Percentiles rank a stretch among this genome's conserved stretches.
phyloP scores from a whole-genome alignment of 106 monocot species.

The Dendrobium officinale region DNA sequence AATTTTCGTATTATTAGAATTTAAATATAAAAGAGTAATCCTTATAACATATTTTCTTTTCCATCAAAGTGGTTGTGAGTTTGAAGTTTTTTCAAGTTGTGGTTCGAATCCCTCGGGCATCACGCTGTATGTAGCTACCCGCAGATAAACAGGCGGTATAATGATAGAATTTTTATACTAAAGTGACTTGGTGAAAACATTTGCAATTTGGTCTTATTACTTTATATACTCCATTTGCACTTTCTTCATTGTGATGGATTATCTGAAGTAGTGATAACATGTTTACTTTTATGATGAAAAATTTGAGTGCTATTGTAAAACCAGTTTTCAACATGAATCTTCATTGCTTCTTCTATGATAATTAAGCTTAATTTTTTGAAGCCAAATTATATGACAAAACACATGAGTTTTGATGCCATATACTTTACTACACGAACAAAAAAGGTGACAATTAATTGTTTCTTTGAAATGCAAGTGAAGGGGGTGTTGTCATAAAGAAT shows the following conservation, averaged over 20 bases:
- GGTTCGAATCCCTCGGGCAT: too few relatives aligned
- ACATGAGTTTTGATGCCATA: neutral
- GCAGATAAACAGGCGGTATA: neutral
- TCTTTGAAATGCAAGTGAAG: neutral
- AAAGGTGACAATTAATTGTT: neutral
- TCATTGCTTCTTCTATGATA: neutral
- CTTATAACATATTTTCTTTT: too few relatives aligned
- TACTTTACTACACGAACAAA: neutral
- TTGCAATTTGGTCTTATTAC: neutral
- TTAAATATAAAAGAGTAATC: too few relatives aligned
- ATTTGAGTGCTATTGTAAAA: neutral
- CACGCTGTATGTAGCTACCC: too few relatives aligned
- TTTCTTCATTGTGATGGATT: neutral
- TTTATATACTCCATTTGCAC: neutral
- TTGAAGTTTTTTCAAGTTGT: too few relatives aligned
- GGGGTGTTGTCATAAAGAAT: neutral
- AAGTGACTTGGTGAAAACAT: neutral
- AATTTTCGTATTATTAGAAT: too few relatives aligned
- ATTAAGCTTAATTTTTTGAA: neutral
- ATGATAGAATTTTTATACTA: neutral
- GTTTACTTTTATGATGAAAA: neutral
- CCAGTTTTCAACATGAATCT: neutral
- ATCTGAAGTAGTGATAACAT: too few relatives aligned
- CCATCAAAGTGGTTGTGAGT: too few relatives aligned
- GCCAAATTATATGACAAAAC: neutral